Evolutionary conservation across 345 rosid species (phyloP), one percentile per base, ranked within the genome.

Genomic region (Xanthoceras sorbifolium): DNA sequence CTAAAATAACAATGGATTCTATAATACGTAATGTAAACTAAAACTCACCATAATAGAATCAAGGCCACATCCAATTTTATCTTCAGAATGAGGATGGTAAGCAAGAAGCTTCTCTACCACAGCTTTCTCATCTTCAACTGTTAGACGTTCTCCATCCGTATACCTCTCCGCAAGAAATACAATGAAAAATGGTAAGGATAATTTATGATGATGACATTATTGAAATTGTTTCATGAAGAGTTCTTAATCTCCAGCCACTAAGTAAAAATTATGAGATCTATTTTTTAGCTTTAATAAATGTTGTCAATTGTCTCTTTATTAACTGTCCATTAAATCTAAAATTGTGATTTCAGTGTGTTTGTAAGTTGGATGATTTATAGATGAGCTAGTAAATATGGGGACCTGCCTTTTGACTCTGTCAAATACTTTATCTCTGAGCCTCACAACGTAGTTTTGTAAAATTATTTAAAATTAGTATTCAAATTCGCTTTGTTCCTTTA

Each of bases 1-100:
- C 12, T 20, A 25, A 48, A 48, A 74, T n/a, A 44, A 1, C 9
- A n/a, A 62, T 9, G 11, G 48, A 61, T 15, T 9, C 10, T 28
- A 61, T 18, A 59, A 26, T 28, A 59, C 23, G 48, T 28, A 17
- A 54, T n/a, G 14, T 23, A 34, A 79, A 71, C 52, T 5, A 0
- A 40, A 65, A 69, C 85, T 78, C 82, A 91, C 98, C 96, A 94
- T 91, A 57, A 92, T 82, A 71, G 81, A 89, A 79, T 90, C 89
- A 77, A 91, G 85, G 67, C 97, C 97, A 63, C 92, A 88, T 54
- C 97, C 98, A 73, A 92, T 86, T 89, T 92, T 92, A 77, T 94
- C 98, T 71, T 86, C 90, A 75, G 87, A 85, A 66, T 85, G 90
- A 15, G 93, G 94, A 83, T 94, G 97, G 83, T 87, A 76, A 55